Percentiles rank a stretch among this genome's conserved stretches.
Conservation (phyloP, 192 early-diverging fungal species). For the Oehlia diaphana region DNA sequence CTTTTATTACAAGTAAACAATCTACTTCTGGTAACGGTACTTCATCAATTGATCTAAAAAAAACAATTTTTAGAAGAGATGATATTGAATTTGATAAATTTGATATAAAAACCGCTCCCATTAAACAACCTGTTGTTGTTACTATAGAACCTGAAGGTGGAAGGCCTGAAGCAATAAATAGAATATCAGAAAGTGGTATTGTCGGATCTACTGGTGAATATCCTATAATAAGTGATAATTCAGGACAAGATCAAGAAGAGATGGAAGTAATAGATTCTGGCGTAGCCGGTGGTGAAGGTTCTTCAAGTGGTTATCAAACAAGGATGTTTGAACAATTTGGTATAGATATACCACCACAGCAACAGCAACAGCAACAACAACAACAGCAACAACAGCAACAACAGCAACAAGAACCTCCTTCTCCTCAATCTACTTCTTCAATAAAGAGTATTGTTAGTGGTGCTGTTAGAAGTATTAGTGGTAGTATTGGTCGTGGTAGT, state of each 20-base stretch:
- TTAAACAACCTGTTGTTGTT: too few species aligned
- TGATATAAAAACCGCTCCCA: too few species aligned
- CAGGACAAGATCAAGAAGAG: not conserved
- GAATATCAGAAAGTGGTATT: not conserved
- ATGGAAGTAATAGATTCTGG: too few species aligned
- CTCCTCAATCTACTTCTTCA: not conserved
- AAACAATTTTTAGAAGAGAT: too few species aligned
- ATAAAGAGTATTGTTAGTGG: not conserved
- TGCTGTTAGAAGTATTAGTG: not conserved
- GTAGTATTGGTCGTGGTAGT: not conserved
- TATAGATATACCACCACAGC: not conserved
- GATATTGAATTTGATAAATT: too few species aligned
- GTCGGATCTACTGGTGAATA: not conserved
- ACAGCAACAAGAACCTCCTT: too few species aligned
- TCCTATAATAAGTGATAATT: not conserved
- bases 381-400: too few species aligned
- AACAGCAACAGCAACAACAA: too few species aligned
- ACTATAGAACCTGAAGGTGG: too few species aligned
- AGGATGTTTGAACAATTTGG: not conserved
- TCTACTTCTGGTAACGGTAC: too few species aligned
- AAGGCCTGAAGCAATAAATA: not conserved
- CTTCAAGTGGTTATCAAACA: not conserved
- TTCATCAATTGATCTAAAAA: too few species aligned
- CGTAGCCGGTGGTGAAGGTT: not conserved
- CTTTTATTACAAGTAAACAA: too few species aligned